These are phyloP conservation scores for Macroventuria anomochaeta DNA, from an alignment of 2,329 filamentous ascomycete species.

Conservation along the genomic window DNA sequence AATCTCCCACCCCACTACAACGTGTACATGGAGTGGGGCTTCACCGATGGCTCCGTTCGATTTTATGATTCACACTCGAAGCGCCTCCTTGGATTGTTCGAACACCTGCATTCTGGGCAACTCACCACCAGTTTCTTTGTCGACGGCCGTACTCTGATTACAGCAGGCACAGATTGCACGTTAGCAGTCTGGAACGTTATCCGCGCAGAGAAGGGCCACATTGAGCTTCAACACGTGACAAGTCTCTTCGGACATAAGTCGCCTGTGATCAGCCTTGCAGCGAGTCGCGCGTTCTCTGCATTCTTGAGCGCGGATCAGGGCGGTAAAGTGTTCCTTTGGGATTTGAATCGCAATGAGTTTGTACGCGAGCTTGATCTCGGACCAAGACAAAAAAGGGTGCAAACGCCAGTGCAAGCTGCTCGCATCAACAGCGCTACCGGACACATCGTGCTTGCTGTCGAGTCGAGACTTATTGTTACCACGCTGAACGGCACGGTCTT, in stretches of 20 bases:
- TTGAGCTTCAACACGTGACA: constrained; percentile 79
- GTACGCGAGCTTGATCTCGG: constrained; percentile 71
- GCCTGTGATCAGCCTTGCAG: constrained; percentile 80
- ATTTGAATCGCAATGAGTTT: constrained; percentile 88
- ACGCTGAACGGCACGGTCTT: constrained; percentile 87
- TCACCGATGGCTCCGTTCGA: constrained; percentile 87
- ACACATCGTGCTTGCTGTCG: constrained; percentile 84
- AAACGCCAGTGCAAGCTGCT: constrained; percentile 67
- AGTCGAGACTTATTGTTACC: constrained; percentile 76
- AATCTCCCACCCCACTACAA: constrained; percentile 88
- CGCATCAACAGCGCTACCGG: constrained; percentile 89
- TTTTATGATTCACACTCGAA: constrained; percentile 87
- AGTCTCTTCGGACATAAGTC: constrained; percentile 90
- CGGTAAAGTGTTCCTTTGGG: constrained; percentile 88
- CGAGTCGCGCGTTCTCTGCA: constrained; percentile 86
- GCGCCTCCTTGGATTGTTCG: constrained; percentile 84
- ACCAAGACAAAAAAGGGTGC: constrained; percentile 27
- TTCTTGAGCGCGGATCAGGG: constrained; percentile 83
- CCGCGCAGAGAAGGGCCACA: constrained; percentile 63
- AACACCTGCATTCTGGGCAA: constrained; percentile 91
- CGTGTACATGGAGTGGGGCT: constrained; percentile 95
- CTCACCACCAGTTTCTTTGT: constrained; percentile 84
- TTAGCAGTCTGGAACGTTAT: constrained; percentile 83
- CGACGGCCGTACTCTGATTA: constrained; percentile 89
- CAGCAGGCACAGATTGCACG: constrained; percentile 89